These are phyloP conservation scores for Uronychia setigera DNA, from an alignment of 73 alveolate genomes.

Conservation along the genomic window DNA sequence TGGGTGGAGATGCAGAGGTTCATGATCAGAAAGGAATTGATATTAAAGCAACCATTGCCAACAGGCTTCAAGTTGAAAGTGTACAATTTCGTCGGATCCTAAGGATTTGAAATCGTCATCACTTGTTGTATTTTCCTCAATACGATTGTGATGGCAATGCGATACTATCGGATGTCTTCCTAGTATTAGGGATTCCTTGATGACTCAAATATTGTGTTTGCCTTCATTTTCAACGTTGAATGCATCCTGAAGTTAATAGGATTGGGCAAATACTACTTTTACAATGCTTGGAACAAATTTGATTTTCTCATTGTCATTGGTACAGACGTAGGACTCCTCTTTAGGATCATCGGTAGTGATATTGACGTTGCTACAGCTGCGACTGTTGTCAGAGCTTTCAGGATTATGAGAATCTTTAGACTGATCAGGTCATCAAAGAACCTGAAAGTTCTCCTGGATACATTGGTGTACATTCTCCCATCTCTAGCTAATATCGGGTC, in stretches of 20 bases:
- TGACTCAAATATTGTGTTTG: conserved; percentile 67
- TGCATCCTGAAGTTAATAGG: conserved; percentile 9
- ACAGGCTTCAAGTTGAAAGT: not conserved
- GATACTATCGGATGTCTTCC: conserved; percentile 68
- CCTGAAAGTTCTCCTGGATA: conserved; percentile 5
- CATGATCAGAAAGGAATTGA: not conserved
- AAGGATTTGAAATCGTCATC: conserved; percentile 17
- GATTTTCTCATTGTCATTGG: conserved; percentile 7
- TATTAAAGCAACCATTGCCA: not conserved
- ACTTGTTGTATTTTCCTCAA: conserved; percentile 69
- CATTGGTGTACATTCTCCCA: conserved; percentile 64
- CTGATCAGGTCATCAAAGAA: not conserved
- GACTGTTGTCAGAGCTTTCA: not conserved
- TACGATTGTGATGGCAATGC: conserved; percentile 82
- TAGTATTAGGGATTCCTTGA: conserved; percentile 55
- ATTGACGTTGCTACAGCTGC: not conserved
- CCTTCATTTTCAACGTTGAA: conserved; percentile 81
- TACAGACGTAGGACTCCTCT: not conserved
- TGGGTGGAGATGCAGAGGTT: conserved; percentile 42
- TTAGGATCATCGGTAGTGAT: not conserved
- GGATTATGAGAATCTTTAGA: conserved; percentile 8
- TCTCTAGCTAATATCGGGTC: conserved; percentile 91
- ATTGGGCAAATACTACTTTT: not conserved
- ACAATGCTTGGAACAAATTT: not conserved
- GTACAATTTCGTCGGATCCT: not conserved